These are phyloP conservation scores for Dissoconium aciculare DNA, from an alignment of 2,329 filamentous ascomycete genomes.

Conservation along the genomic window DNA sequence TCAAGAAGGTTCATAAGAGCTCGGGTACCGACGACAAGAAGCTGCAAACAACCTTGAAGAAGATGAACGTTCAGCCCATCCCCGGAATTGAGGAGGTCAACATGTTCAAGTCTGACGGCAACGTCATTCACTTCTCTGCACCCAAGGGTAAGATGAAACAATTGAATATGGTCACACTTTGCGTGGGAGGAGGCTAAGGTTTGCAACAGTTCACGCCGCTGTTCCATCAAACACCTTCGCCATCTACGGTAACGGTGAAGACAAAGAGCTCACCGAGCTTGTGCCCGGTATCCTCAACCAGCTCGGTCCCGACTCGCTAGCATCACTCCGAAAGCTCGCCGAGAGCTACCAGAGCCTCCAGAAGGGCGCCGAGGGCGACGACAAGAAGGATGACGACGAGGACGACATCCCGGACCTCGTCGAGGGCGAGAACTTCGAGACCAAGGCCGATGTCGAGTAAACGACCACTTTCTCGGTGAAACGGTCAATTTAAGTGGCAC, in stretches of 20 bases:
- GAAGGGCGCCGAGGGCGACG: conserved; percentile 72
- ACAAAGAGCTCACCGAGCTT: conserved; percentile 99
- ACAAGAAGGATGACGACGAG: conserved; percentile 55
- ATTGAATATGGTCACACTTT: not conserved
- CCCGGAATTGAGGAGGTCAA: conserved; percentile 99
- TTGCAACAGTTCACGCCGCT: conserved; percentile 93
- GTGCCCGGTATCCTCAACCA: conserved; percentile 99
- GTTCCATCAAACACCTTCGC: conserved; percentile 98
- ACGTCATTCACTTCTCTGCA: conserved; percentile 97
- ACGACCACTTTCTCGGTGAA: not conserved
- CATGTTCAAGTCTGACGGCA: conserved; percentile 99
- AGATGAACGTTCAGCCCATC: conserved; percentile 99
- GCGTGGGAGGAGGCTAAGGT: too few relatives aligned
- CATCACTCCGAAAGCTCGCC: conserved; percentile 92
- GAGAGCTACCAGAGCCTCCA: conserved; percentile 99
- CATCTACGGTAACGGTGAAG: conserved; percentile 96
- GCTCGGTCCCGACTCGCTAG: conserved; percentile 93
- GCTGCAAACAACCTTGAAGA: conserved; percentile 92
- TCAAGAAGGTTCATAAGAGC: conserved; percentile 93
- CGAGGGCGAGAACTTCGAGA: conserved; percentile 95
- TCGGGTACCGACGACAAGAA: conserved; percentile 98
- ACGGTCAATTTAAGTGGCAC: not conserved
- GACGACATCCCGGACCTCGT: conserved; percentile 93
- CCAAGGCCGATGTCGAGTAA: conserved; percentile 73
- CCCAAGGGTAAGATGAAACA: conserved; percentile 67